These are phyloP conservation scores for Aureobasidium pullulans DNA, from an alignment of 2,329 filamentous ascomycete species.

Conservation along the genomic window DNA sequence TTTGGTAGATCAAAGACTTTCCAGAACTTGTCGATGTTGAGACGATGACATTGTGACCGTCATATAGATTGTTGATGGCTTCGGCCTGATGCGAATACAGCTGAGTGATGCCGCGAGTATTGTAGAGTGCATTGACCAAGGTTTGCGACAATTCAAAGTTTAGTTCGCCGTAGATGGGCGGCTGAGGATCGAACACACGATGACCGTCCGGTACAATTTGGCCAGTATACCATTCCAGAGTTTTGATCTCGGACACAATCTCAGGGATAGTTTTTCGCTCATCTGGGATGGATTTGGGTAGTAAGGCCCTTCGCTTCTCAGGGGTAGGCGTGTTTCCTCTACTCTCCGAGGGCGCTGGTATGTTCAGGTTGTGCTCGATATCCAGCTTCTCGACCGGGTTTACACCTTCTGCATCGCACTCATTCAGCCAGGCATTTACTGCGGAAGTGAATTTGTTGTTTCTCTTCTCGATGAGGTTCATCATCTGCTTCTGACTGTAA, in stretches of 20 bases:
- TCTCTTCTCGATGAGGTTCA: slow-evolving; percentile 77
- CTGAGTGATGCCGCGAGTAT: slow-evolving; percentile 75
- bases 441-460: slow-evolving; percentile 77
- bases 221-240: slow-evolving; percentile 76
- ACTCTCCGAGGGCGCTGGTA: slow-evolving; percentile 53
- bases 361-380: slow-evolving; percentile 49
- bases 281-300: slow-evolving; percentile 67
- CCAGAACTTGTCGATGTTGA: slow-evolving; percentile 94
- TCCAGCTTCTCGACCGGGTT: slow-evolving; percentile 63
- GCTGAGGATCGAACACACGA: slow-evolving; percentile 80
- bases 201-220: slow-evolving; percentile 94
- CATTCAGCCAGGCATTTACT: slow-evolving; percentile 67
- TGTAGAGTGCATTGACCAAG: slow-evolving; percentile 93
- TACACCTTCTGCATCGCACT: slow-evolving; percentile 55
- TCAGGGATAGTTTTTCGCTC: slow-evolving; percentile 75
- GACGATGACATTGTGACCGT: slow-evolving; percentile 81
- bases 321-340: slow-evolving; percentile 35
- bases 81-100: slow-evolving; percentile 90
- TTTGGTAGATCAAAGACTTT: slow-evolving; percentile 95
- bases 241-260: slow-evolving; percentile 77
- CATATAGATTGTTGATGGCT: slow-evolving; percentile 80
- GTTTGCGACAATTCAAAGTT: slow-evolving; percentile 82
- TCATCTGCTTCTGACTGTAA: slow-evolving; percentile 88
- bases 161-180: slow-evolving; percentile 73
- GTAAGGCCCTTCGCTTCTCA: slow-evolving; percentile 30